Evolutionary conservation across 2,329 filamentous ascomycete species (phyloP), one percentile per base, ranked within the genome.

Genomic region (Xylariomycetidae sp.): DNA sequence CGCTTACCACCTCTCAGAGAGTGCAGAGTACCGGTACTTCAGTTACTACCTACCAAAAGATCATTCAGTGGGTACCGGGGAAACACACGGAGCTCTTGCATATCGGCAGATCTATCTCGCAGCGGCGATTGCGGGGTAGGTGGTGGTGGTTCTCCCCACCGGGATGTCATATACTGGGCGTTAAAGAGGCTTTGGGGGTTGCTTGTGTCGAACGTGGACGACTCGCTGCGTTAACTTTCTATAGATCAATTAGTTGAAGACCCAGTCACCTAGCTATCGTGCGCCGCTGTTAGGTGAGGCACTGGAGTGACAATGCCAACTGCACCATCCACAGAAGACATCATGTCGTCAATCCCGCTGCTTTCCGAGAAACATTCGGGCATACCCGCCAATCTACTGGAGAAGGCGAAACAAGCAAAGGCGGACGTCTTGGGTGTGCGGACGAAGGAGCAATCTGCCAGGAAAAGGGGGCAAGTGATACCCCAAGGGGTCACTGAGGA

Each of bases 321-420:
- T 25, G 18, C 6, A 29, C 17, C 46, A 1, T 46, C 40, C 22
- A 30, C 25, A 25, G 42, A 50, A 10, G 47, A 57, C 34, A 51
- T 49, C 25, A 46, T 42, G 23, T 47, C 46, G 5, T 37, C 49
- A 19, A 49, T 63, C 5, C 59, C 59, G 5, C 52, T 56, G 5
- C 54, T 62, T 8, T 53, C 57, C 4, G 53, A 59, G 29, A 52
- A 52, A 13, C 58, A 65, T 42, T 61, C 60, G 9, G 61, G 62
- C 12, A 64, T 64, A 28, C 60, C 62, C 2, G 32, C 41, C 0
- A 59, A 47, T 32, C 50, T 64, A 2, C 48, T 61, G 10, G 54
- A 59, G 16, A 61, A 63, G 38, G 61, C 60, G 6, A 8, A 29
- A 28, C 6, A 48, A 4, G 52, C 52, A 14, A 63, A 63, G 37